Evolutionary conservation across 768 basidiomycete genomes (phyloP), one percentile per base, ranked within the genome.

Genomic region (Chiua virens): DNA sequence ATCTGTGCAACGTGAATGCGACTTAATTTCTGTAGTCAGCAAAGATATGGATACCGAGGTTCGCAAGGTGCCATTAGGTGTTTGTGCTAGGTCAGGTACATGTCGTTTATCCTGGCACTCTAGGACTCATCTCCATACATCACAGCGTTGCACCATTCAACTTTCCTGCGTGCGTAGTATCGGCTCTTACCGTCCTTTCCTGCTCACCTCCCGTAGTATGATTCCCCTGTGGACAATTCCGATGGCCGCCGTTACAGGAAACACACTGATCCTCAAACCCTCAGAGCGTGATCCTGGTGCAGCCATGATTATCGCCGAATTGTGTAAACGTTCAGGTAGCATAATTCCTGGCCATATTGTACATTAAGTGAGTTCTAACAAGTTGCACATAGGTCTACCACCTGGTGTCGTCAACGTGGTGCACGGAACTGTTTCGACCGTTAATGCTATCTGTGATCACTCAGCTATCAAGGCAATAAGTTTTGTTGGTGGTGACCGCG

Each of bases 261-360:
- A 99, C 62, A 93, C 96, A 0, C 79, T 99, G 37, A 79, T 99
- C 53, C 76, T 99, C 54, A 99, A 99, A 63, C 96, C 96, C 18
- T 94, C 91, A 2, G 96, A 99, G 67, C 85, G 96, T 22, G 95
- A 97, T 66, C 96, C 96, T 14, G 96, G 96, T 42, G 96, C 97
- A 14, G 87, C 93, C 7, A 94, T 97, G 88, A 96, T 99, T 49
- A 93, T 99, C 54, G 93, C 94, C 28, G 96, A 99, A 71, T 79
- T 98, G 4, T 93, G 91, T 64, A 83, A 91, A 69, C 83, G 83
- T 47, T 93, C 96, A 49, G 91, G 83, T 82, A 42, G 27, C 27
- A 21, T 23, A 20, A 13, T 9, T 8, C 13, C 18, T 8, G 14
- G 4, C 5, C 3, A 35, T 25, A 3, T 25, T 11, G 2, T 27